Percentiles rank a stretch among this genome's conserved stretches.
Evolutionary conservation across 352 stramenopile genomes (phyloP).

Genomic region (Globisporangium spinosum): DNA sequence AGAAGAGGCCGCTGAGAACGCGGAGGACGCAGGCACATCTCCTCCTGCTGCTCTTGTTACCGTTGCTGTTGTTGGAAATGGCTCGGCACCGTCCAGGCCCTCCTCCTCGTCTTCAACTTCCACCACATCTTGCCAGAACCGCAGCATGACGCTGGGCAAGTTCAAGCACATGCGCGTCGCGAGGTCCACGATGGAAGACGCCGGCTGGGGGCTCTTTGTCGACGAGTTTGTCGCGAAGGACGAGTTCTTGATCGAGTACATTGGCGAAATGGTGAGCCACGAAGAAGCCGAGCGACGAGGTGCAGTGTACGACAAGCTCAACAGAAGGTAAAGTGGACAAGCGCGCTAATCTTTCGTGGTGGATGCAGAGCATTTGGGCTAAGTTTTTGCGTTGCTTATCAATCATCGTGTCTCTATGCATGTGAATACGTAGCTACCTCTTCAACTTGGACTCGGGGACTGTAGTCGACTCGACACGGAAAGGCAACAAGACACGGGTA

Average conservation of each 20-base stretch:
- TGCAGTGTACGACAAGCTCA: slow-evolving; percentile 85
- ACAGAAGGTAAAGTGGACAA: slow-evolving; percentile 42
- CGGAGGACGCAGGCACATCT: slow-evolving; percentile 8
- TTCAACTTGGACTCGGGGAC: slow-evolving; percentile 93
- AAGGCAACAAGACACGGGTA: slow-evolving; percentile 93
- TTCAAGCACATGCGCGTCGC: slow-evolving; percentile 73
- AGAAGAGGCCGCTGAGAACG: slow-evolving; percentile 36
- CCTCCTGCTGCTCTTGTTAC: background rate
- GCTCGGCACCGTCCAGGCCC: background rate
- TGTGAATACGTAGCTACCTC: slow-evolving; percentile 60
- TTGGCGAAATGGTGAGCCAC: slow-evolving; percentile 91
- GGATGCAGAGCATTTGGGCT: slow-evolving; percentile 7
- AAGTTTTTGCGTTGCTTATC: too few species aligned
- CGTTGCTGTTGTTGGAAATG: background rate
- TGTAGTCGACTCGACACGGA: slow-evolving; percentile 91
- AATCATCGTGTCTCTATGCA: too few species aligned
- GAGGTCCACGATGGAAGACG: slow-evolving; percentile 69
- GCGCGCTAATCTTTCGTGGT: background rate
- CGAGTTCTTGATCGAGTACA: slow-evolving; percentile 94
- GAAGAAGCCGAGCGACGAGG: slow-evolving; percentile 89
- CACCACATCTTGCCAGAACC: slow-evolving; percentile 61
- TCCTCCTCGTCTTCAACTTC: background rate
- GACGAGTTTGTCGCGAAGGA: slow-evolving; percentile 87
- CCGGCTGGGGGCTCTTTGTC: slow-evolving; percentile 91
- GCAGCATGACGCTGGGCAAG: slow-evolving; percentile 43